Base-by-base conservation (phyloP, 164 flowering plant genomes). In the Berberis vulgaris region DNA sequence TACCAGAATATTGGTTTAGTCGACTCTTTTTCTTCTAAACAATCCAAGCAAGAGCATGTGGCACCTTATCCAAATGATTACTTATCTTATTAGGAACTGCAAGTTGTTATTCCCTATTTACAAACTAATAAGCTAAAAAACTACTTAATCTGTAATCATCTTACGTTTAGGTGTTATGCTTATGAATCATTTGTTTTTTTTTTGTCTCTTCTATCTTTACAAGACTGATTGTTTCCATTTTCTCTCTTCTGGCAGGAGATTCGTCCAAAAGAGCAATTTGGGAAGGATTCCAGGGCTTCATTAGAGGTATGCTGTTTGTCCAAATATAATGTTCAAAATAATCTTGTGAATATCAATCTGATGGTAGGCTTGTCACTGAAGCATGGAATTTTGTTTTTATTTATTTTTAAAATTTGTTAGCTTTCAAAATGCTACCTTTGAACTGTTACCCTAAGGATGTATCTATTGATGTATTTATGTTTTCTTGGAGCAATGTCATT, bases 301-400 rank as follows among this genome's bases (percentile, higher is more conserved):
- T n/a, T 67, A 63, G 85, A 83, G 87, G 94, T 87, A 77, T 69
- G 49, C 42, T 49, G 26, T 43, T 62, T n/a, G 57, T 39, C 42
- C 42, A 41, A 10, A 4, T 61, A 13, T 52, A 8, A 43, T 45
- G 41, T 53, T 38, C 13, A 2, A 52, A 10, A 4, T 10, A 52
- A 12, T 52, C 26, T 26, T 26, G 26, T 26, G 26, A 26, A 26
- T 26, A 26, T 26, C 26, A 26, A 26, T 26, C 26, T 26, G 26
- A 26, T 26, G 26, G 26, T 26, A 26, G 26, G 26, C 26, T 26
- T 26, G 26, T 26, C 26, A 26, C 26, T 26, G 26, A 26, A 26
- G 26, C 52, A 6, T 6, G 6, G 52, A 6, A 49, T 47, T 47
- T 9, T 47, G 5, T 5, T 47, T 5, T 47, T 47, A 47, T 5